These are phyloP conservation scores for Verticillium nonalfalfae DNA, from an alignment of 2,329 filamentous ascomycete species.

Conservation along the genomic window DNA sequence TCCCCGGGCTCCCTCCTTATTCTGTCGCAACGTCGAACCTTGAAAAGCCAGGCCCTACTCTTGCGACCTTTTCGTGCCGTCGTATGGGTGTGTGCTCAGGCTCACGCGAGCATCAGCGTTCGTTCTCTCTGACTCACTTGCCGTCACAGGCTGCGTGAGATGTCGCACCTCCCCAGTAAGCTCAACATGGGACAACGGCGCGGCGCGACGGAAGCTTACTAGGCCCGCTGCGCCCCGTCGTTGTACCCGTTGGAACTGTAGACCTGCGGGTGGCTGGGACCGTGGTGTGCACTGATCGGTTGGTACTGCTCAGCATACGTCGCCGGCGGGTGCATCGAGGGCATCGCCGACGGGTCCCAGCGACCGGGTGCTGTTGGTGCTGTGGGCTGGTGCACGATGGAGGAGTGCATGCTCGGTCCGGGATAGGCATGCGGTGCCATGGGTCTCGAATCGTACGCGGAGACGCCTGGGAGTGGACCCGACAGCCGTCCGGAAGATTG, in stretches of 20 bases:
- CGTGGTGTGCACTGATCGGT: conserved; percentile 28
- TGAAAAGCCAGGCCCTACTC: too few relatives aligned
- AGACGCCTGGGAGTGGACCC: conserved; percentile 28
- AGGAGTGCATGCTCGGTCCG: conserved; percentile 30
- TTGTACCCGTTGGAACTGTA: conserved; percentile 35
- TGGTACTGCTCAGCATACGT: conserved; percentile 32
- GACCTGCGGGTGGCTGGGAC: conserved; percentile 25
- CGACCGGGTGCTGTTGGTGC: conserved; percentile 13
- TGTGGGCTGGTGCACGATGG: conserved; percentile 18
- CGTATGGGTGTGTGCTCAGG: not conserved
- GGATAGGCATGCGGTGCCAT: conserved; percentile 27
- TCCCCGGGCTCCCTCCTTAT: not conserved
- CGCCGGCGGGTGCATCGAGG: conserved; percentile 17
- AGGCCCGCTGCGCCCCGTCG: conserved; percentile 35
- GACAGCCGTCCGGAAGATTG: conserved; percentile 9
- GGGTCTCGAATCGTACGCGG: conserved; percentile 30
- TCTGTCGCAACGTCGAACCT: too few relatives aligned
- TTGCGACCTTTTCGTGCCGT: not conserved
- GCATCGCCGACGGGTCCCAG: conserved; percentile 28
- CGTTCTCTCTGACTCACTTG: not conserved
- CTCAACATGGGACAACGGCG: not conserved
- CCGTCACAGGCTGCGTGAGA: not conserved
- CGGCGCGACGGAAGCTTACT: conserved; percentile 11
- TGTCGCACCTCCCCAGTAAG: not conserved
- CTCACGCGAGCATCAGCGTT: not conserved